A percentile compares a stretch with the other conserved stretches of the same genome.
phyloP scores from a whole-genome alignment of 2,329 filamentous ascomycete species.

The Aureobasidium mangrovei region DNA sequence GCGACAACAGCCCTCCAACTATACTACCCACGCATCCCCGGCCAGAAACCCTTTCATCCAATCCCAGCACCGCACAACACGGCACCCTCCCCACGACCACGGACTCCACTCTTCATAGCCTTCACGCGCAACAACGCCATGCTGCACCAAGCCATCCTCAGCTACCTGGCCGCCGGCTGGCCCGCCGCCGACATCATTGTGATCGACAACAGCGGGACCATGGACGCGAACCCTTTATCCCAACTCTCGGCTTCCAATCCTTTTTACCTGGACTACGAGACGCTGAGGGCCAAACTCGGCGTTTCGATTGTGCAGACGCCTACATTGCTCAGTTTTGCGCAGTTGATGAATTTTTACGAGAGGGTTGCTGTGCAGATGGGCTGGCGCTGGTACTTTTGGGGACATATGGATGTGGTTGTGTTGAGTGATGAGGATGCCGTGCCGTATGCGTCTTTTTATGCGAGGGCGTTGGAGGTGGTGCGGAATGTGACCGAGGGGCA shows the following conservation, averaged over 20 bases:
- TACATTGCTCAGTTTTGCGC: constrained; percentile 45
- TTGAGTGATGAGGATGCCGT: constrained; percentile 32
- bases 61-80: neutral
- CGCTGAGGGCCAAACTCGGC: constrained; percentile 40
- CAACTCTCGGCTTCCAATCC: constrained; percentile 46
- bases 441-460: constrained; percentile 27
- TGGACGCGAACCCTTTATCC: constrained; percentile 43
- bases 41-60: no score
- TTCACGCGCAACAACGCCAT: constrained; percentile 50
- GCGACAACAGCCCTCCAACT: no score
- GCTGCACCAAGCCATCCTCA: constrained; percentile 47
- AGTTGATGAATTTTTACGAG: constrained; percentile 48
- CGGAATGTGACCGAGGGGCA: constrained; percentile 15
- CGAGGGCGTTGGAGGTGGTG: neutral
- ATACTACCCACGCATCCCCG: no score
- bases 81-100: neutral
- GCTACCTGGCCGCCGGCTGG: constrained; percentile 53
- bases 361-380: constrained; percentile 36
- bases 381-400: constrained; percentile 48
- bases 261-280: constrained; percentile 47
- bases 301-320: constrained; percentile 45
- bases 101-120: constrained; percentile 48
- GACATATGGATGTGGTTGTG: constrained; percentile 47
- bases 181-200: constrained; percentile 49
- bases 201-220: constrained; percentile 51